Base-by-base conservation (phyloP, 495 filamentous ascomycete species). In the Lophiostoma macrostomum region DNA sequence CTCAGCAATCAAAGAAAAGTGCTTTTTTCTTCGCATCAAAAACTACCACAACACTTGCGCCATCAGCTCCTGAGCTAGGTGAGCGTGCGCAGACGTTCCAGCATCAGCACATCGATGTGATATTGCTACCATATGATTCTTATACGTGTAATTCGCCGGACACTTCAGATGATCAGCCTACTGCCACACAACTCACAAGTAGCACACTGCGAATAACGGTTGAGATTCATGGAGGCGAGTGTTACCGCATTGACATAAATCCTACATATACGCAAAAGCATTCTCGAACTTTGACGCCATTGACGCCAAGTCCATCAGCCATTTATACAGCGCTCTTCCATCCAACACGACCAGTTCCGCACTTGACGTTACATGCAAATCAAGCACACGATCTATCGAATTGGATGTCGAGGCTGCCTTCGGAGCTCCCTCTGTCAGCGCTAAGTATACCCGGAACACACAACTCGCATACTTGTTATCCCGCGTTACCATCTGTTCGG, bases 371-470 rank as follows among this genome's bases (percentile, higher is more conserved):
- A 39, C 86, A 85, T 20, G 24, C 41, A 2, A 53, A 53, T 20
- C 73, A 90, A 83, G 30, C 85, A 78, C 29, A 76, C 84, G 75
- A 85, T 31, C 79, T 93, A 45, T 61, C 80, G 51, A 71, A 76
- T 14, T 98, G 93, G 93, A 97, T 97, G 90, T 62, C 72, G 41
- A 74, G 81, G 30, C 73, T 96, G 27, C 73, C 72, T 36, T 79
- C 87, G 60, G 74, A 80, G 22, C 82, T 77, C 13, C 78, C 87
- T 0, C 73, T 97, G 19, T 89, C 88, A 10, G 78, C 85, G 4
- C 80, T 98, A 25, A 89, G 84, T 35, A 95, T 98, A 53, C 94
- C 93, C 1, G 93, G 93, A 48, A 97, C 93, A 0, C 93, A 98
- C 77, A 98, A 98, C 71, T 87, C 84, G 5, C 87, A 91, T 1